Evolutionary conservation across 139 green algal species (phyloP).

Genomic region (Yamagishiella unicocca): DNA sequence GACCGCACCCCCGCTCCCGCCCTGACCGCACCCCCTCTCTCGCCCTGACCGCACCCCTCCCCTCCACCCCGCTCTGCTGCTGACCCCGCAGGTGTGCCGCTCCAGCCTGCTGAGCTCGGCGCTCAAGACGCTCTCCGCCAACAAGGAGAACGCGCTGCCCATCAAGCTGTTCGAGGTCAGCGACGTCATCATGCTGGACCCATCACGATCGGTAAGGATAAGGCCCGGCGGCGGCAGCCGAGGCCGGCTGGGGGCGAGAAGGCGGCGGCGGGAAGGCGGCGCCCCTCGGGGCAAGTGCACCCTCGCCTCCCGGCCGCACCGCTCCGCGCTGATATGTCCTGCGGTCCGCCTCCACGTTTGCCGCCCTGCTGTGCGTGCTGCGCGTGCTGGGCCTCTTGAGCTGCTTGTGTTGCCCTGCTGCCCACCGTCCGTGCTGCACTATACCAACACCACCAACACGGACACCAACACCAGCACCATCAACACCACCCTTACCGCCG

Average conservation of each 20-base stretch:
- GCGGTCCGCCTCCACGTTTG: no score
- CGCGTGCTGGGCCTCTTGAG: no score
- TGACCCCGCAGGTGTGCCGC: conserved; percentile 71
- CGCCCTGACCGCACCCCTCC: neutral
- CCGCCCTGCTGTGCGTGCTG: no score
- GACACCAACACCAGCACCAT: neutral
- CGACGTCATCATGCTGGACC: conserved; percentile 50
- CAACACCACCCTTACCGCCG: neutral
- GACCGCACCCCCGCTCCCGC: neutral
- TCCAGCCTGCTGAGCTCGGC: conserved; percentile 74
- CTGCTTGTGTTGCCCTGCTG: no score
- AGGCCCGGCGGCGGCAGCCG: neutral
- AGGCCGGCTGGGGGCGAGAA: neutral
- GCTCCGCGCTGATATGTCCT: no score
- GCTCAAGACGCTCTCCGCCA: conserved; percentile 96
- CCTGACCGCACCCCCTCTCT: neutral
- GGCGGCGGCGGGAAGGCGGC: neutral
- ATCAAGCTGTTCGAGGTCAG: conserved; percentile 95
- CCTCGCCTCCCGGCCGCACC: no score
- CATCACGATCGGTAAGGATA: neutral
- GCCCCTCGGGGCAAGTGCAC: no score
- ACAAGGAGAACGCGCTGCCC: conserved; percentile 93
- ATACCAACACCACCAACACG: neutral
- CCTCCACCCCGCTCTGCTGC: neutral
- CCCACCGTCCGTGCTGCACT: no score